phyloP scores from a whole-genome alignment of 2,329 filamentous ascomycete genomes.

The Botryotinia calthae region DNA sequence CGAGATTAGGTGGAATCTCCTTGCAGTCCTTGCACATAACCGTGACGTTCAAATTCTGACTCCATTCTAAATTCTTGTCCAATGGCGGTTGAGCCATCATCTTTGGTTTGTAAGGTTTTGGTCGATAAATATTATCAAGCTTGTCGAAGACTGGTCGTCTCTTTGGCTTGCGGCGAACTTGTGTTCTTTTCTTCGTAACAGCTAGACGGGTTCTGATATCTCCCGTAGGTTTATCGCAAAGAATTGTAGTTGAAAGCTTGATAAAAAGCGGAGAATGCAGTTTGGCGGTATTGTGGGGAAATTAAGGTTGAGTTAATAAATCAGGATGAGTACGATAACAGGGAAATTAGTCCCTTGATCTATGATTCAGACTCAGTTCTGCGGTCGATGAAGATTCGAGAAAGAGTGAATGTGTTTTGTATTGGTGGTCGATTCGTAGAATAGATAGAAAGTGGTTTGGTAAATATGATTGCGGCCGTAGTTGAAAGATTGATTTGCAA shows the following conservation, averaged over 20 bases:
- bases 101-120: conserved; percentile 45
- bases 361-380: neutral
- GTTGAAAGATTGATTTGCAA: neutral
- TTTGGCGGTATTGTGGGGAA: conserved; percentile 50
- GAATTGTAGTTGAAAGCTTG: conserved; percentile 49
- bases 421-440: neutral
- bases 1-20: conserved; percentile 84
- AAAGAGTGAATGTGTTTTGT: neutral
- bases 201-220: conserved; percentile 34
- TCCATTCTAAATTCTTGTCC: conserved; percentile 32
- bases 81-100: conserved; percentile 45
- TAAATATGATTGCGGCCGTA: neutral
- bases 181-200: conserved; percentile 37
- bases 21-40: conserved; percentile 89
- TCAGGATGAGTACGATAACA: conserved; percentile 26
- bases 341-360: neutral
- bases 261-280: conserved; percentile 72
- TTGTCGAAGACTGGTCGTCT: conserved; percentile 44
- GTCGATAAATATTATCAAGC: conserved; percentile 45
- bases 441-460: neutral
- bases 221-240: conserved; percentile 41
- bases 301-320: conserved; percentile 11
- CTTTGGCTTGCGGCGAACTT: conserved; percentile 41
- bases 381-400: neutral
- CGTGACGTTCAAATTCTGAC: conserved; percentile 79